Evolutionary conservation across 2,329 filamentous ascomycete genomes (phyloP).

Genomic region (Fusarium oxysporum): DNA sequence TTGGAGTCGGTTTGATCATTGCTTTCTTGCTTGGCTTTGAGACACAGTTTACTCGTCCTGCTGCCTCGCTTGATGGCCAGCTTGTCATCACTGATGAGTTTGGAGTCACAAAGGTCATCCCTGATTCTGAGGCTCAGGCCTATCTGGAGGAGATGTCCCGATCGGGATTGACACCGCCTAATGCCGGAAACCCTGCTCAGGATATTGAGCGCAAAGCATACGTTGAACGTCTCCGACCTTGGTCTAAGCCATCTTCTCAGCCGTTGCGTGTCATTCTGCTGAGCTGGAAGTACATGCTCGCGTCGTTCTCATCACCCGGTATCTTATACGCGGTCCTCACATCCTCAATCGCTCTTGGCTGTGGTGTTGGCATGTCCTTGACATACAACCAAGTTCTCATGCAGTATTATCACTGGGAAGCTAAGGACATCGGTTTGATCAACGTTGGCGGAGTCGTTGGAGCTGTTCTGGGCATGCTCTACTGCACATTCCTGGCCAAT

Average conservation of each 20-base stretch:
- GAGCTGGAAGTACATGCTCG: constrained; percentile 22
- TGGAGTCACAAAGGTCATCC: constrained; percentile 8
- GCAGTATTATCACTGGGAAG: constrained; percentile 13
- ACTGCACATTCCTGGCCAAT: constrained; percentile 13
- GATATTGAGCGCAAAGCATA: constrained; percentile 4
- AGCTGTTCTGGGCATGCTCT: constrained; percentile 8
- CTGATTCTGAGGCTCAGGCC: constrained; percentile 13
- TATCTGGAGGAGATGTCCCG: constrained; percentile 8
- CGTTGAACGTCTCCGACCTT: constrained; percentile 5
- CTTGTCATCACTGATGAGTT: constrained; percentile 22
- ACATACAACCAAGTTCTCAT: constrained; percentile 15
- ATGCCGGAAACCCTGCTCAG: neutral
- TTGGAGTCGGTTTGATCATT: neutral
- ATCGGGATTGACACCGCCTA: constrained; percentile 2
- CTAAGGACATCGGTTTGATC: constrained; percentile 6
- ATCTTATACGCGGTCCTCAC: constrained; percentile 15
- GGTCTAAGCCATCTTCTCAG: constrained; percentile 7
- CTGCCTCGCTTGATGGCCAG: constrained; percentile 12
- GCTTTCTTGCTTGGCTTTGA: constrained; percentile 11
- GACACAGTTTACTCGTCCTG: constrained; percentile 11
- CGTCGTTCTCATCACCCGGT: neutral
- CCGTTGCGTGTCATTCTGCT: constrained; percentile 1
- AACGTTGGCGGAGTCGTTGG: constrained; percentile 6
- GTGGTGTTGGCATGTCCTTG: constrained; percentile 9
- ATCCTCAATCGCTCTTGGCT: constrained; percentile 7